Base-by-base conservation (phyloP, 2,329 filamentous ascomycete genomes). In the Ceratocystis eucalypticola region DNA sequence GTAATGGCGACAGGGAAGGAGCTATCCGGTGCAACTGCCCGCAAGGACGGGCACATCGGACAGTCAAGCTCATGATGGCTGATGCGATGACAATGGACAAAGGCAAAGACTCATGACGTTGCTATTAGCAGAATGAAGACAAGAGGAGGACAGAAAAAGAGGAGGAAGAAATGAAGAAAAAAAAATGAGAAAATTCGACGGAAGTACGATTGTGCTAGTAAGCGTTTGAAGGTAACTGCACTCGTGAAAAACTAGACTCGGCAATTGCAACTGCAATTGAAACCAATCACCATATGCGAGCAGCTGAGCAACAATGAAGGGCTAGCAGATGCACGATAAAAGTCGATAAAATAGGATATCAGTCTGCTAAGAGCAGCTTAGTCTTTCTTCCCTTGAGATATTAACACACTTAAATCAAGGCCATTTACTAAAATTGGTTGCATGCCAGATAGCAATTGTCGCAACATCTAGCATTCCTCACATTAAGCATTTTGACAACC, bases 21-120 rank as follows among this genome's bases (percentile, higher is more conserved):
- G 37, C 33, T 55, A 30, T 28, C 50, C 37, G 61, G n/a, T 8
- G 53, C 44, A 41, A 37, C 50, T 7, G 57, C 28, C 50, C 50
- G 22, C 37, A 50, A 37, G 55, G 66, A 20, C 62, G 55, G 33
- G 62, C 62, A 48, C 62, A 65, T 28, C 61, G 62, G 37, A 67
- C 53, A 67, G 57, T 46, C 46, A 67, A 30, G 66, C 66, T 67
- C 66, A 67, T 67, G 46, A 55, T 65, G 44, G 55, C 22, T 57
- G 50, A 46, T 25, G 48, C n/a, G 25, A 17, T n/a, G 50, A 25
- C 46, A 45, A 48, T 41, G 37, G 37, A 20, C n/a, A 30, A 20
- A 22, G 50, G 33, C 17, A 65, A 65, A 45, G 50, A 59, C 33
- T 25, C 37, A 59, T 65, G 55, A 63, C 63, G 50, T 41, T 53